These are phyloP conservation scores for Mycena sp. DNA, from an alignment of 1,284 basidiomycete genomes.

Conservation along the genomic window DNA sequence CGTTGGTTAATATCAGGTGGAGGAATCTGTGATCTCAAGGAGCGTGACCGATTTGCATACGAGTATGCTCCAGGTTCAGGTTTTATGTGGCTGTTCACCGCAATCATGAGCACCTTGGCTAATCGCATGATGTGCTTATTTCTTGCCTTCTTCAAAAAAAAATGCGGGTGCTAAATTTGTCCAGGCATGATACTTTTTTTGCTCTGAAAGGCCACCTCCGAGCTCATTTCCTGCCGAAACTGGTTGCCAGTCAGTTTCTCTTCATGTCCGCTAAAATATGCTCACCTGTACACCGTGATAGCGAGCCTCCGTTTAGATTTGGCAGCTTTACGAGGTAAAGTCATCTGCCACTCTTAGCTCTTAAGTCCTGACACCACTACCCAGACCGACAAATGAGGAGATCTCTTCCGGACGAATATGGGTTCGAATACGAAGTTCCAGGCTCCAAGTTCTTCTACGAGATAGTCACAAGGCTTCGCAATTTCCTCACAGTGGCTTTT, in stretches of 20 bases:
- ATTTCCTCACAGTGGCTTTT: slow-evolving; percentile 38
- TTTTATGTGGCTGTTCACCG: slow-evolving; percentile 20
- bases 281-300: slow-evolving; percentile 15
- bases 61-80: slow-evolving; percentile 1
- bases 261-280: not conserved
- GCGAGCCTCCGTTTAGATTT: slow-evolving; percentile 35
- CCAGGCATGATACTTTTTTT: slow-evolving; percentile 36
- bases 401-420: slow-evolving; percentile 35
- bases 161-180: not conserved
- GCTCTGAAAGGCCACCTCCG: slow-evolving; percentile 43
- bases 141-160: not conserved
- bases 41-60: not conserved
- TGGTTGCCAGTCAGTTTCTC: slow-evolving; percentile 45
- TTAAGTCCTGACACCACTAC: not conserved
- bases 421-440: slow-evolving; percentile 46
- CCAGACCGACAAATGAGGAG: slow-evolving; percentile 20
- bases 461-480: slow-evolving; percentile 42
- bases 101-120: slow-evolving; percentile 11
- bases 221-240: slow-evolving; percentile 46
- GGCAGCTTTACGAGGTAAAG: slow-evolving; percentile 29
- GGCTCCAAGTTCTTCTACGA: slow-evolving; percentile 37
- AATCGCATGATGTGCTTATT: slow-evolving; percentile 15
- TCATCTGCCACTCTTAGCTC: not conserved
- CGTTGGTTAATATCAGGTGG: slow-evolving; percentile 10
- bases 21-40: slow-evolving; percentile 7